phyloP scores from a whole-genome alignment of 305 asterid species.

The Rubia tinctorum region DNA sequence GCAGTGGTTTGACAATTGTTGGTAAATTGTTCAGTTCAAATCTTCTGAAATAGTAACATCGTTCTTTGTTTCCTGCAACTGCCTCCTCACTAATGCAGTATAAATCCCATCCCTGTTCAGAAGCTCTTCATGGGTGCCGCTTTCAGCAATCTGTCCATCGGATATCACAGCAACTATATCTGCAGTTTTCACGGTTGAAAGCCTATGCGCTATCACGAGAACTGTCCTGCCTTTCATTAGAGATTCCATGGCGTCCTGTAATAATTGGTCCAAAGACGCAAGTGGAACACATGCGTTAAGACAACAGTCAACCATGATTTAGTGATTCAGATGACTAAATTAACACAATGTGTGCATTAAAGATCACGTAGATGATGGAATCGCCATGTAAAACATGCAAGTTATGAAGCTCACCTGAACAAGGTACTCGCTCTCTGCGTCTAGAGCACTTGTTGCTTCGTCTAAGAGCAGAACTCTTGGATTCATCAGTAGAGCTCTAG shows the following conservation, averaged over 20 bases:
- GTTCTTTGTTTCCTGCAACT: conserved; percentile 58
- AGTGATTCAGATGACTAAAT: background rate
- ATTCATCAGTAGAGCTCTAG: conserved; percentile 78
- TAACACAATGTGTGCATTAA: background rate
- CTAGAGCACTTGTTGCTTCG: conserved; percentile 82
- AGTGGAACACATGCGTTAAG: background rate
- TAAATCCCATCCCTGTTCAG: conserved; percentile 59
- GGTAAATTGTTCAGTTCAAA: background rate
- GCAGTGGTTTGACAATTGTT: background rate
- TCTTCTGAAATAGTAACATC: conserved; percentile 13
- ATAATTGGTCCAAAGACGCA: too few relatives aligned
- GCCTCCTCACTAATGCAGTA: conserved; percentile 74
- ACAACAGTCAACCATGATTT: too few relatives aligned
- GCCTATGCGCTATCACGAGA: conserved; percentile 86
- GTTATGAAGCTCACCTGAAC: conserved; percentile 50
- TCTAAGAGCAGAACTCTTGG: conserved; percentile 75
- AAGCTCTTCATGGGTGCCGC: conserved; percentile 70
- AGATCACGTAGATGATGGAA: background rate
- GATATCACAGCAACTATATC: conserved; percentile 82
- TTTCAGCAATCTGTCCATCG: conserved; percentile 78
- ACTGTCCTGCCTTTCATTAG: conserved; percentile 82
- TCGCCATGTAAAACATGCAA: background rate
- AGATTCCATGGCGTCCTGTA: conserved; percentile 89
- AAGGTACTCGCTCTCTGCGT: conserved; percentile 83
- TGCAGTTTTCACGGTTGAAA: conserved; percentile 82